Conservation (phyloP, 2,329 filamentous ascomycete species). For the Calonectria crousiana region DNA sequence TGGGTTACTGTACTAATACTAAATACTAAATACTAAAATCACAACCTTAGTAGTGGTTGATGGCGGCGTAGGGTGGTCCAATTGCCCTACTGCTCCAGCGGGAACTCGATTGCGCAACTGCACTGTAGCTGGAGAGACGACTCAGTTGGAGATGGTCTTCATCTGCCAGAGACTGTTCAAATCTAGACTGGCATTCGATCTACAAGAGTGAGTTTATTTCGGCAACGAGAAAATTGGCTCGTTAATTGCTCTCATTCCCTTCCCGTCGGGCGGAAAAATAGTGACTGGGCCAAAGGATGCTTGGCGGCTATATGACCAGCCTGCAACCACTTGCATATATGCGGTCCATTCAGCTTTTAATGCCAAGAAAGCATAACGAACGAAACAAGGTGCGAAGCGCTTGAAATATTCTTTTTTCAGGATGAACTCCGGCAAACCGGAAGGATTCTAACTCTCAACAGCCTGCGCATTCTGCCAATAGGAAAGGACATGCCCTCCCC, state of each 20-base stretch:
- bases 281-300: not conserved
- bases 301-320: not conserved
- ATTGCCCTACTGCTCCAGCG: too few species aligned
- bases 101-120: too few species aligned
- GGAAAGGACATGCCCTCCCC: not conserved
- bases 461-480: not conserved
- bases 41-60: too few species aligned
- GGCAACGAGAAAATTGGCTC: not conserved
- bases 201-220: too few species aligned
- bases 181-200: too few species aligned
- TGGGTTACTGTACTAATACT: too few species aligned
- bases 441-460: not conserved
- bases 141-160: too few species aligned
- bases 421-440: not conserved
- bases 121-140: too few species aligned
- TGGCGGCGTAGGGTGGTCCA: too few species aligned
- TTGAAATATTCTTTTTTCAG: not conserved
- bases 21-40: too few species aligned
- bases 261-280: not conserved
- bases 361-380: not conserved
- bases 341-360: not conserved
- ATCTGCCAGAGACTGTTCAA: too few species aligned
- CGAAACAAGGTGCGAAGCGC: not conserved
- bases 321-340: not conserved
- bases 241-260: not conserved